Evolutionary conservation across 2,329 filamentous ascomycete species (phyloP).

Genomic region (Trichoderma brevicompactum): DNA sequence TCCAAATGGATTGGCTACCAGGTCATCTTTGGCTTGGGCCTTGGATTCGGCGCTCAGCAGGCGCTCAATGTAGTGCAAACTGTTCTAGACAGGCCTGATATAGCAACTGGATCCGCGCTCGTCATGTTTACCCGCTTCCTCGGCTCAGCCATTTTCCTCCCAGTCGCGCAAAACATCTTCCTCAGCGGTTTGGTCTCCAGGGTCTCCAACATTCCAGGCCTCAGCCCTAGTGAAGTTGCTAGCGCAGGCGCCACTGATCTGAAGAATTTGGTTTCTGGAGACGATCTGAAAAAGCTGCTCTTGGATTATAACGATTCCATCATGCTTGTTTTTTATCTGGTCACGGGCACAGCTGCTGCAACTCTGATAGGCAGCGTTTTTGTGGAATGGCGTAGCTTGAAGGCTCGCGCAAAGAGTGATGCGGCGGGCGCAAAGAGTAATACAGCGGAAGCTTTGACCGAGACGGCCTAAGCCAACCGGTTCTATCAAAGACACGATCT

Average conservation of each 20-base stretch:
- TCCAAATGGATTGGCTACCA: slow-evolving; percentile 41
- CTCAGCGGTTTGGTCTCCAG: not conserved
- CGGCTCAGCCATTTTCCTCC: slow-evolving; percentile 55
- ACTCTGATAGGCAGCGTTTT: not conserved
- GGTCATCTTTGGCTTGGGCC: slow-evolving; percentile 48
- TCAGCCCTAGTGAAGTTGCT: not conserved
- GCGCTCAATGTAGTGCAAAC: slow-evolving; percentile 52
- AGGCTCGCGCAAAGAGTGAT: slow-evolving; percentile 7
- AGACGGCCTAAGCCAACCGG: too few species aligned
- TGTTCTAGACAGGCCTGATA: slow-evolving; percentile 47
- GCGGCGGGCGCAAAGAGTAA: not conserved
- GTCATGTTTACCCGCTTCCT: slow-evolving; percentile 53
- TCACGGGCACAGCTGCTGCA: not conserved
- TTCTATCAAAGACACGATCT: too few species aligned
- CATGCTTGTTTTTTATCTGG: not conserved
- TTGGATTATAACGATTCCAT: slow-evolving; percentile 3
- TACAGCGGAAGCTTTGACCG: too few species aligned
- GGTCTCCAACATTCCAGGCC: not conserved
- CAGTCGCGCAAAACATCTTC: slow-evolving; percentile 8
- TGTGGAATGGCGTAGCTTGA: slow-evolving; percentile 16
- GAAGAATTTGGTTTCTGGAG: not conserved
- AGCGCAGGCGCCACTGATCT: slow-evolving; percentile 6
- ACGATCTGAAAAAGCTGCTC: not conserved
- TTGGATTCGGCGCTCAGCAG: slow-evolving; percentile 51
- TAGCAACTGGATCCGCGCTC: slow-evolving; percentile 53